Evolutionary conservation across 495 filamentous ascomycete species (phyloP), one percentile per base, ranked within the genome.

Genomic region (Aspergillus diversus): DNA sequence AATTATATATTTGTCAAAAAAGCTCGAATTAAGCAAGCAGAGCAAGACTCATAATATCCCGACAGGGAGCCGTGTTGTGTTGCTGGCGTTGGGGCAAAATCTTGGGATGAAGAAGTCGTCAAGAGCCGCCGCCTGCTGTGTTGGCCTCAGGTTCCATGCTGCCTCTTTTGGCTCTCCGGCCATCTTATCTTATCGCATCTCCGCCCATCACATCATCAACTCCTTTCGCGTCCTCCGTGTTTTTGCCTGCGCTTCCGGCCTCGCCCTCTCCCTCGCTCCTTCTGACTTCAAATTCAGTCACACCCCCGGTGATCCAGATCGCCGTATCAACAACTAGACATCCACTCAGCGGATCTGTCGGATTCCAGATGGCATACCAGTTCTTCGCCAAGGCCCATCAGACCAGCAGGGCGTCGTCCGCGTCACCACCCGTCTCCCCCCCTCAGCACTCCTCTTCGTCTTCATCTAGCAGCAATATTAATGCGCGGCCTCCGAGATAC

Each of bases 121-220:
- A 61, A 65, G 64, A 61, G 63, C 57, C 43, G 42, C 42, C 53
- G 55, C 55, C 57, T 64, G 59, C 21, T 39, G 53, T 62, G 57
- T 63, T 59, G 56, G 62, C 64, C 60, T 63, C 33, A 63, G 60
- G 63, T 49, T 67, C 66, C 63, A 48, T 61, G 66, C 55, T 55
- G 54, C 53, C 39, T 50, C 55, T 63, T 65, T 47, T 49, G 61
- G 59, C 51, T 62, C 63, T 60, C 56, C 64, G 61, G 66, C 57
- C 54, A 71, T 70, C 74, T 77, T 75, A 76, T 75, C 70, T 78
- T 80, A 77, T 78, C 75, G 72, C 70, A 77, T 76, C 77, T 77
- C 78, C 75, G 75, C 74, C 65, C 59, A 57, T 61, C 59, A 52
- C 55, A 56, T 61, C 59, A 51, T 53, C 60, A 46, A 47, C 63